Percentiles rank a stretch among this genome's conserved stretches.
Conservation (phyloP, 2,329 filamentous ascomycete genomes). For the Trichophyton benhamiae region DNA sequence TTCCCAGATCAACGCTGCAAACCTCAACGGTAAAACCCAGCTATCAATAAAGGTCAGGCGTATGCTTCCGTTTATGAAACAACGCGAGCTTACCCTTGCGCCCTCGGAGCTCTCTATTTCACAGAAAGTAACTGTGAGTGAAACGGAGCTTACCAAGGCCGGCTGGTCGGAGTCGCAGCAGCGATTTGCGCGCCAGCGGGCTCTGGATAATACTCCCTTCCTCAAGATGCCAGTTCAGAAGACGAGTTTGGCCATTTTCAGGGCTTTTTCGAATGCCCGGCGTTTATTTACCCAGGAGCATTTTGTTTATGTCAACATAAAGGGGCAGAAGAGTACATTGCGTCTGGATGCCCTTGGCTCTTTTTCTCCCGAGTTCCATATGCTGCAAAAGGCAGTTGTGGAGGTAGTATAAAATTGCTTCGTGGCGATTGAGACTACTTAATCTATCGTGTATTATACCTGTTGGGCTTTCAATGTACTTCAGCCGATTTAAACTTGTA, state of each 20-base stretch:
- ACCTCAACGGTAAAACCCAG: constrained; percentile 27
- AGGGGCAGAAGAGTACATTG: constrained; percentile 25
- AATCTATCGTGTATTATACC: not conserved
- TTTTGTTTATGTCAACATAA: constrained; percentile 28
- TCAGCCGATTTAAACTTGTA: not conserved
- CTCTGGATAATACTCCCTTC: constrained; percentile 18
- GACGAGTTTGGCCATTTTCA: constrained; percentile 22
- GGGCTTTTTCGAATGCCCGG: constrained; percentile 24
- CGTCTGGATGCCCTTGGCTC: constrained; percentile 28
- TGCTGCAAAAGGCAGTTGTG: constrained; percentile 7
- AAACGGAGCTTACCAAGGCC: constrained; percentile 5
- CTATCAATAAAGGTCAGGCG: constrained; percentile 27
- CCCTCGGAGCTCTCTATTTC: constrained; percentile 27
- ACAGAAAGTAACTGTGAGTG: constrained; percentile 22
- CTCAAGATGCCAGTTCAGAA: constrained; percentile 24
- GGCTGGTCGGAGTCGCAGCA: constrained; percentile 14
- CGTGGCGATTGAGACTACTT: not conserved
- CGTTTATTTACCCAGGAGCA: constrained; percentile 31
- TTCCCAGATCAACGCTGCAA: constrained; percentile 41
- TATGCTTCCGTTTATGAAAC: constrained; percentile 28
- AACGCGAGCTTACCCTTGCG: constrained; percentile 17
- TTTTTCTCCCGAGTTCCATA: constrained; percentile 10
- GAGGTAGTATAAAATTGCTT: not conserved
- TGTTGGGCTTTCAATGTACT: not conserved
- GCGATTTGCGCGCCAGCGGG: constrained; percentile 11